Evolutionary conservation across 1,284 basidiomycete species (phyloP).

Genomic region (Ganoderma sinense): DNA sequence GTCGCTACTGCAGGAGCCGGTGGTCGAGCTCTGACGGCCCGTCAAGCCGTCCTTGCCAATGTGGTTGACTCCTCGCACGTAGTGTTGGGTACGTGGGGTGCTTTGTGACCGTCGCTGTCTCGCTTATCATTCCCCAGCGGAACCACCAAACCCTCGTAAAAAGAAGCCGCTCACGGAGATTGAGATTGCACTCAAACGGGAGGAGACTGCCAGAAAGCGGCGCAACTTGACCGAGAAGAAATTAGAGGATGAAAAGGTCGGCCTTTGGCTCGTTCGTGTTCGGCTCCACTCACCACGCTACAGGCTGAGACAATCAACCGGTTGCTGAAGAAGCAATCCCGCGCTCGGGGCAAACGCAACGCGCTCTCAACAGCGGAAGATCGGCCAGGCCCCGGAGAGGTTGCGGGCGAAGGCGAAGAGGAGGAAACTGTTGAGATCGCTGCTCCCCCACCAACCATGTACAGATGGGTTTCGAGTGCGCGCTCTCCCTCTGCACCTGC

Average conservation of each 20-base stretch:
- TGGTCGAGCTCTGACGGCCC: constrained; percentile 65
- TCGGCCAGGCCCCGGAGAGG: constrained; percentile 44
- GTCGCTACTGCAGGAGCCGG: constrained; percentile 43
- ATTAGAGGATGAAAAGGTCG: constrained; percentile 90
- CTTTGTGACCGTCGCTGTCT: background rate
- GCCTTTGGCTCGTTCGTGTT: background rate
- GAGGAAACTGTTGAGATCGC: constrained; percentile 33
- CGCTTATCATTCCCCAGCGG: constrained; percentile 38
- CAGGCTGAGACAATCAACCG: constrained; percentile 91
- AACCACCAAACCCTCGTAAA: constrained; percentile 59
- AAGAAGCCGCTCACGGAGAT: constrained; percentile 85
- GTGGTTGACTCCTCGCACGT: constrained; percentile 73
- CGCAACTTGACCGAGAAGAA: constrained; percentile 90
- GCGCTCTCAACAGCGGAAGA: constrained; percentile 57
- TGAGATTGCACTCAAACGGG: constrained; percentile 81
- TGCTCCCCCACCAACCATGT: constrained; percentile 55
- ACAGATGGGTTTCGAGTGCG: constrained; percentile 67
- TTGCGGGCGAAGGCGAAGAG: constrained; percentile 42
- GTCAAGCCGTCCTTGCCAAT: constrained; percentile 76
- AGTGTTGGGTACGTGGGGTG: constrained; percentile 47
- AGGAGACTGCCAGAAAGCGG: constrained; percentile 87
- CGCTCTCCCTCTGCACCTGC: constrained; percentile 31
- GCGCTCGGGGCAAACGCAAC: constrained; percentile 70
- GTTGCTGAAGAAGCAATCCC: constrained; percentile 87
- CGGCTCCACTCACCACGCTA: too few species aligned